These are phyloP conservation scores for Urtica urens DNA, from an alignment of 306 rosid species.

Conservation along the genomic window DNA sequence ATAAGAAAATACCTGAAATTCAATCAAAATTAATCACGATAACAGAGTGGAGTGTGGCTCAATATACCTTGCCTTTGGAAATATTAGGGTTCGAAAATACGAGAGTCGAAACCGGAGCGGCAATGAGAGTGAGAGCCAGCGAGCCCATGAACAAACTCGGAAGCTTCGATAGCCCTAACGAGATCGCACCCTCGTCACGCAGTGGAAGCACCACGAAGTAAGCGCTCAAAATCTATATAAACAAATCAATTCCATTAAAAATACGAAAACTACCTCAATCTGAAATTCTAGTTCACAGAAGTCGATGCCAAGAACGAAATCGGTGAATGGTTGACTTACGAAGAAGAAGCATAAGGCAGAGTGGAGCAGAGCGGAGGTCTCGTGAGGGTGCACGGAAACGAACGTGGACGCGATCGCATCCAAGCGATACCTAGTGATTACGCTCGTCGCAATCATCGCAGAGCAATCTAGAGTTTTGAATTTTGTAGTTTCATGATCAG, in stretches of 20 bases:
- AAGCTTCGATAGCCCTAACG: constrained; percentile 70
- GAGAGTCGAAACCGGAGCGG: constrained; percentile 81
- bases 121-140: constrained; percentile 63
- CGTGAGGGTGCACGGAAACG: constrained; percentile 83
- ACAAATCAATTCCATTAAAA: neutral
- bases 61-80: constrained; percentile 75
- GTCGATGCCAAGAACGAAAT: neutral
- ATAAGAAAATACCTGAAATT: too few species aligned
- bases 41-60: too few species aligned
- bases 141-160: constrained; percentile 79
- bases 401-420: constrained; percentile 51
- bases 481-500: too few species aligned
- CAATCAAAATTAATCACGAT: too few species aligned
- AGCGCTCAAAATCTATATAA: constrained; percentile 76
- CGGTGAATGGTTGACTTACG: constrained; percentile 29
- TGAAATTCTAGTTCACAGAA: too few species aligned
- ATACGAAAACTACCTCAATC: neutral
- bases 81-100: constrained; percentile 62
- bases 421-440: constrained; percentile 39
- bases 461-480: too few species aligned
- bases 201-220: constrained; percentile 90
- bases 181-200: constrained; percentile 94
- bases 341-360: constrained; percentile 86
- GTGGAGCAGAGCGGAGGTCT: constrained; percentile 62
- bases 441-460: neutral